Evolutionary conservation across 2,329 filamentous ascomycete species (phyloP), one percentile per base, ranked within the genome.

Genomic region (Sclerotinia minor): DNA sequence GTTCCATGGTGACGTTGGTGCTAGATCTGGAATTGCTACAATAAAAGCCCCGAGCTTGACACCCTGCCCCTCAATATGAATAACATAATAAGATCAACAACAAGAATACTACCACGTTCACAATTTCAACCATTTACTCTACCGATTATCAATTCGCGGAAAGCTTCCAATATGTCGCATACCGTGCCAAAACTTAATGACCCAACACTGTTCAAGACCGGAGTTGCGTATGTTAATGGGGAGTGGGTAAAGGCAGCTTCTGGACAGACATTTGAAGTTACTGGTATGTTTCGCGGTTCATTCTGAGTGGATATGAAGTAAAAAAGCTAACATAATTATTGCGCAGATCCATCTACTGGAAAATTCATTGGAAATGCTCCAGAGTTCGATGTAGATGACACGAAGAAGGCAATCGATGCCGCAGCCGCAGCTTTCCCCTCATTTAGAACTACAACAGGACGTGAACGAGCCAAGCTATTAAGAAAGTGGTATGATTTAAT

Each of bases 181-280:
- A 72, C 38, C 49, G 73, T 75, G 11, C 75, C 75, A 55, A 76
- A 93, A 89, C 86, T 94, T 75, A 91, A 88, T 76, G 91, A 94
- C 74, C 86, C 87, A 47, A 92, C 90, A 32, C 85, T 99, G 69
- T 86, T 98, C 75, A 97, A 96, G 82, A 87, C 89, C 73, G 86
- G 94, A 77, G 85, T 87, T 81, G 73, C 88, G 75, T 97, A 94
- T 77, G 89, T 98, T 76, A 94, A 99, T 78, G 95, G 95, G 76
- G 86, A 96, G 85, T 99, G 94, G 92, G 86, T 96, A 70, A 84
- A 85, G 74, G 92, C 94, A 73, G 87, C 88, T 76, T 96, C 92
- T 0, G 92, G 92, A 77, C 89, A 96, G 85, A 97, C 92, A 57
- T 99, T 98, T 79, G 89, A 95, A 78, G 92, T 97, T 69, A 84